These are phyloP conservation scores for Arabis alpina DNA, from an alignment of 345 rosid species.

Conservation along the genomic window DNA sequence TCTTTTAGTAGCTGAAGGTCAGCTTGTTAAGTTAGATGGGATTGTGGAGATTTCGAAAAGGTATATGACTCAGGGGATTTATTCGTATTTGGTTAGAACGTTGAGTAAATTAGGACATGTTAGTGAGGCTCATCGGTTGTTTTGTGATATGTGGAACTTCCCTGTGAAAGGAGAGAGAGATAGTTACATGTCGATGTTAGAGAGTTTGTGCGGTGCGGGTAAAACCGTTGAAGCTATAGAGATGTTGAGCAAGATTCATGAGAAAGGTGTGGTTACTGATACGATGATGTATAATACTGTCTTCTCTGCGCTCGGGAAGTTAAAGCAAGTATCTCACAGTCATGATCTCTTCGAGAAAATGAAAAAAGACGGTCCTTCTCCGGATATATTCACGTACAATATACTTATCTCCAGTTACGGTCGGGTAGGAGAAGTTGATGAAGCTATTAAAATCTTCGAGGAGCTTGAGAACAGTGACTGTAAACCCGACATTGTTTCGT, in stretches of 20 bases:
- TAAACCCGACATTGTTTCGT: conserved; percentile 76
- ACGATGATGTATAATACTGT: conserved; percentile 80
- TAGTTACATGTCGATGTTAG: conserved; percentile 71
- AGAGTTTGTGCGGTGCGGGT: conserved; percentile 72
- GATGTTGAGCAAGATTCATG: conserved; percentile 65
- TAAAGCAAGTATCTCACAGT: conserved; percentile 68
- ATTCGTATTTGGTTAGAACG: conserved; percentile 74
- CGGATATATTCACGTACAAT: conserved; percentile 80
- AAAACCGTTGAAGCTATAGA: conserved; percentile 84
- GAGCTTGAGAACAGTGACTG: conserved; percentile 78
- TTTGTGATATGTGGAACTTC: conserved; percentile 89
- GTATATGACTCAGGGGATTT: conserved; percentile 72
- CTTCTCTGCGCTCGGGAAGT: conserved; percentile 70
- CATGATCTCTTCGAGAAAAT: conserved; percentile 78
- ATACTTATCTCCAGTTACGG: conserved; percentile 84
- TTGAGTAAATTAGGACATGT: conserved; percentile 75
- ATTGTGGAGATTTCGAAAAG: conserved; percentile 69
- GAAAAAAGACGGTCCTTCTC: conserved; percentile 71
- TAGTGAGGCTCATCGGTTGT: conserved; percentile 81
- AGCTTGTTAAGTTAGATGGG: conserved; percentile 65
- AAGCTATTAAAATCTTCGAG: conserved; percentile 75
- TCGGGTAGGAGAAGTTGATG: conserved; percentile 68
- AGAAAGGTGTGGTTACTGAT: conserved; percentile 68
- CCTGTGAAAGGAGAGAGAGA: conserved; percentile 80
- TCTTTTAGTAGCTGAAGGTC: conserved; percentile 66